phyloP scores from a whole-genome alignment of 139 green algal genomes.

The Picochlorum sp. region DNA sequence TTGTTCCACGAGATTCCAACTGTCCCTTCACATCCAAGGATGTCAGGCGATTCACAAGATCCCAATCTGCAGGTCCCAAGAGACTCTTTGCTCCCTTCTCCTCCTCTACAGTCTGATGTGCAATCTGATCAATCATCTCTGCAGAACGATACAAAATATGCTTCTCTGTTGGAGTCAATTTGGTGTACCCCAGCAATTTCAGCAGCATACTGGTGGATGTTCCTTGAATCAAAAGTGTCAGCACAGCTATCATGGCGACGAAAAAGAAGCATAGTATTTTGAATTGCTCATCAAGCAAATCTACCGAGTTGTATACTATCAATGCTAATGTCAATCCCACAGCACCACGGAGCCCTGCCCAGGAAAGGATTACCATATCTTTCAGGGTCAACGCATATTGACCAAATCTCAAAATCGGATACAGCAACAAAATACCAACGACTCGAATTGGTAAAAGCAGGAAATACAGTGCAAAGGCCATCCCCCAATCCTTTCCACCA shows the following conservation, averaged over 20 bases:
- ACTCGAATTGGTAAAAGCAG: conserved; percentile 30
- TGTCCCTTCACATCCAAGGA: background rate
- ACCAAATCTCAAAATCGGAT: conserved; percentile 29
- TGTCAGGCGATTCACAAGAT: conserved; percentile 3
- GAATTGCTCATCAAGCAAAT: conserved; percentile 21
- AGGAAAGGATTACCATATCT: conserved; percentile 40
- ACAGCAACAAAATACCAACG: conserved; percentile 34
- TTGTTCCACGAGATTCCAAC: background rate
- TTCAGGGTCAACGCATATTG: conserved; percentile 38
- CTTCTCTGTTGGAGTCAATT: conserved; percentile 2
- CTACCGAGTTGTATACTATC: conserved; percentile 33
- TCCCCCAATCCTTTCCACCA: conserved; percentile 30
- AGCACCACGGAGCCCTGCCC: conserved; percentile 51
- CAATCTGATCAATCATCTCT: conserved; percentile 1
- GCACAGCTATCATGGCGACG: conserved; percentile 28
- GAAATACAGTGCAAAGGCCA: conserved; percentile 37
- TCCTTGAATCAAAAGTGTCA: conserved; percentile 37
- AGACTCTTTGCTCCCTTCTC: background rate
- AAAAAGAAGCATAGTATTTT: conserved; percentile 40
- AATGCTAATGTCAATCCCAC: conserved; percentile 54
- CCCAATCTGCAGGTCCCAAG: conserved; percentile 7
- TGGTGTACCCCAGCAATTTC: conserved; percentile 15
- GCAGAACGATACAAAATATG: background rate
- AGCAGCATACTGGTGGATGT: conserved; percentile 29
- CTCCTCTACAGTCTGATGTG: background rate